Base-by-base conservation (phyloP, 2,329 filamentous ascomycete species). In the Trichoderma simmonsii region DNA sequence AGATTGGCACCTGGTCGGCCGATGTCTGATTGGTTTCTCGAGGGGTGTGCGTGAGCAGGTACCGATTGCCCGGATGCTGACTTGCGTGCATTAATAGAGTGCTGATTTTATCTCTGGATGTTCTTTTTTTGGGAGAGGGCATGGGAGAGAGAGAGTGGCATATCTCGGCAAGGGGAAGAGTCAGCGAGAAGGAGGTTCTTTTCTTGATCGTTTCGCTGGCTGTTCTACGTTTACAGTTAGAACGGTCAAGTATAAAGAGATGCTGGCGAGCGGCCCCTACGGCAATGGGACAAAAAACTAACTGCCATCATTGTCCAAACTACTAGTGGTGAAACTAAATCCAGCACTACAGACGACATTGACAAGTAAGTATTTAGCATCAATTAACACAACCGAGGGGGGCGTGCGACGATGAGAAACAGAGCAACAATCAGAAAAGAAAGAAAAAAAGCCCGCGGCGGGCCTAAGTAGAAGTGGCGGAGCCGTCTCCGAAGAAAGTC, bases 21-120 rank as follows among this genome's bases (percentile, higher is more conserved):
- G 56, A 56, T 34, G 26, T 60, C 6, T 34, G 30, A 30, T 39
- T 60, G 21, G 28, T 26, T 36, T 39, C 8, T 28, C 9, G 1
- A 1, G 39, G 48, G 21, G 30, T 4, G 21, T 28, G 34, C 6
- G 39, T 21, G 65, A 59, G 65, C 51, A 63, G 61, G 14, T 63
- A 63, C 65, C 65, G 51, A 56, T 32, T 68, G 56, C 56, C 36
- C 59, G 65, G 65, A 68, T 43, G 65, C 36, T 51, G 43, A 56
- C 63, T 28, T 66, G 63, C 30, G 30, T 66, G 63, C 30, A 56
- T 26, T 28, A 51, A 66, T 56, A 66, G 48, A 36, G 56, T 60
- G 65, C 65, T 68, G 65, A 68, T 43, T 43, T 7, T 39, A 24
- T 18, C 18, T 63, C 32, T 24, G 18, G 11, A 3, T 64, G 12